Conservation (phyloP, 202 grass and related monocot species). For the Hordeum pubiflorum region DNA sequence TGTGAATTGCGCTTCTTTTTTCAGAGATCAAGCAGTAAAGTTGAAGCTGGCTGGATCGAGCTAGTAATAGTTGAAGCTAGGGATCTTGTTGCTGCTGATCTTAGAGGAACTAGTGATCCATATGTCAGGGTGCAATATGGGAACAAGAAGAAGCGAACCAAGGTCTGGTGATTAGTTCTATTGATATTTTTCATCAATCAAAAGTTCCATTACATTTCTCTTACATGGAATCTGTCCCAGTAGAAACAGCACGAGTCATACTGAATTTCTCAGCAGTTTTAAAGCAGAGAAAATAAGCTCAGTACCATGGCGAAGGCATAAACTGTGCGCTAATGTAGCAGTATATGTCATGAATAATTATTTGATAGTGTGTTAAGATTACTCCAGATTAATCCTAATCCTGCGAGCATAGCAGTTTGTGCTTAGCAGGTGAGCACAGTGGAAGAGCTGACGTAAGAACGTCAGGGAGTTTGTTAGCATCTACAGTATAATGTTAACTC, state of each 20-base stretch:
- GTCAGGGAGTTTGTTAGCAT: neutral
- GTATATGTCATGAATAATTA: neutral
- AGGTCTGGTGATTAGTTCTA: slow-evolving; percentile 33
- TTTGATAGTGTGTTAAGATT: neutral
- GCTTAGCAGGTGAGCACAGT: neutral
- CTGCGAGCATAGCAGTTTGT: neutral
- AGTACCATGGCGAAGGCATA: neutral
- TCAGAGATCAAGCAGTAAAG: slow-evolving; percentile 58
- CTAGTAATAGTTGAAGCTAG: slow-evolving; percentile 75
- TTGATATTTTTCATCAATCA: neutral
- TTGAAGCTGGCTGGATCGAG: slow-evolving; percentile 65
- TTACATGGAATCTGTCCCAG: neutral
- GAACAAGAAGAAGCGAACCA: slow-evolving; percentile 83
- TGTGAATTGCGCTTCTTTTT: slow-evolving; percentile 14
- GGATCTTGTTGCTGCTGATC: slow-evolving; percentile 93
- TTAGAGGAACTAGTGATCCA: slow-evolving; percentile 95
- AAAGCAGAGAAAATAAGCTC: neutral
- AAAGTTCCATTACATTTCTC: neutral
- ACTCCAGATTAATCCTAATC: neutral
- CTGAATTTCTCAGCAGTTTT: neutral
- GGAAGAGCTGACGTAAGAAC: neutral
- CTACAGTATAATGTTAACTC: neutral
- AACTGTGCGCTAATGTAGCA: neutral
- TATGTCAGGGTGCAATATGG: slow-evolving; percentile 93
- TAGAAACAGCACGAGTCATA: neutral